Conservation (phyloP, 768 basidiomycete species). For the Rhizopogon vulgaris region DNA sequence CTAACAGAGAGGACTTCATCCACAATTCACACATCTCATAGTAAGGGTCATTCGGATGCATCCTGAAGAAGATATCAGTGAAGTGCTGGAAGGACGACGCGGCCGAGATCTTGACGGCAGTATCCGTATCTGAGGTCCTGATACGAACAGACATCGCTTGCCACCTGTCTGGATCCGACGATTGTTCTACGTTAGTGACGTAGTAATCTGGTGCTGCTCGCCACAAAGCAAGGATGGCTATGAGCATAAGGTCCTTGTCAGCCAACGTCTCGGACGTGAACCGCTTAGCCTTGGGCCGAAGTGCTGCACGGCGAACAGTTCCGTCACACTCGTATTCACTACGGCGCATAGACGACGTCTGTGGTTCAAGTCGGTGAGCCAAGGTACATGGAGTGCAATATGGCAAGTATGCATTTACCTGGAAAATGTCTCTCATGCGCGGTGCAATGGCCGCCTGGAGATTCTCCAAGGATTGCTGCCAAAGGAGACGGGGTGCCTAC, state of each 20-base stretch:
- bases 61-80: slow-evolving; percentile 38
- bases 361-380: background rate
- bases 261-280: slow-evolving; percentile 51
- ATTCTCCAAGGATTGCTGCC: slow-evolving; percentile 47
- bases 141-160: slow-evolving; percentile 40
- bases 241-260: slow-evolving; percentile 64
- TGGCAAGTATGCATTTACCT: slow-evolving; percentile 31
- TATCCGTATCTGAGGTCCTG: slow-evolving; percentile 60
- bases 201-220: slow-evolving; percentile 51
- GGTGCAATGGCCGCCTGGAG: slow-evolving; percentile 38
- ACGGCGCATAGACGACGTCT: slow-evolving; percentile 48
- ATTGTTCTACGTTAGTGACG: slow-evolving; percentile 34
- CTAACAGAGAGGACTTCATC: slow-evolving; percentile 44
- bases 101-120: slow-evolving; percentile 57
- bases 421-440: slow-evolving; percentile 51
- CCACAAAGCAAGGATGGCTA: slow-evolving; percentile 68
- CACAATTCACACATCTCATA: slow-evolving; percentile 34
- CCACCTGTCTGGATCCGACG: slow-evolving; percentile 25
- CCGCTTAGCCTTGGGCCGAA: slow-evolving; percentile 58
- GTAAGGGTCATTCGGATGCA: slow-evolving; percentile 33
- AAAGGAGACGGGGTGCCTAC: slow-evolving; percentile 48
- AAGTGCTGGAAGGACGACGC: slow-evolving; percentile 44
- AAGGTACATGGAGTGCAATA: background rate
- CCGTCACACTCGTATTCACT: slow-evolving; percentile 58
- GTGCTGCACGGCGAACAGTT: slow-evolving; percentile 43